These are phyloP conservation scores for Carex littledalei DNA, from an alignment of 176 grass and related monocot genomes.

Conservation along the genomic window DNA sequence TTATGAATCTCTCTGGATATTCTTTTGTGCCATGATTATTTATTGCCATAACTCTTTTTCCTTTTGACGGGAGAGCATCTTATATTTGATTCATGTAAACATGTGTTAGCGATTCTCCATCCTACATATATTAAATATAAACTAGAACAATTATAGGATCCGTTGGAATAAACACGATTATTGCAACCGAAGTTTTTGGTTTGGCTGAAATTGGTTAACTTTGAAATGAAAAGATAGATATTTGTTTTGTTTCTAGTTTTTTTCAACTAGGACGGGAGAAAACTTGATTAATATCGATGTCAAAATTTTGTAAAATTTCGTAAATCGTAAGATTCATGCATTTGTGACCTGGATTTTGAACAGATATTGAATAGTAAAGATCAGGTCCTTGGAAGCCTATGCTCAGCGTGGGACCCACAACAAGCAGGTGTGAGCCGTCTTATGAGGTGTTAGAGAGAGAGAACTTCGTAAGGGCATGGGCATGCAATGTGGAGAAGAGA, in stretches of 20 bases:
- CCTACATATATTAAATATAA: background rate
- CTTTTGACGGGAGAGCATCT: no score
- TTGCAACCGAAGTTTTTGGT: no score
- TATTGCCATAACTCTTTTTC: background rate
- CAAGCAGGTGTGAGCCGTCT: background rate
- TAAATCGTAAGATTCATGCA: no score
- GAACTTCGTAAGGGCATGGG: background rate
- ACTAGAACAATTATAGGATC: no score
- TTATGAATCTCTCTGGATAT: no score
- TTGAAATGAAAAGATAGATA: background rate
- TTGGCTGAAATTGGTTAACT: background rate
- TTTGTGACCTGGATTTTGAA: no score
- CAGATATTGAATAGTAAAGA: no score
- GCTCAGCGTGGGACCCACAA: background rate
- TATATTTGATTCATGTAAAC: background rate
- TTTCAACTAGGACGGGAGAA: background rate
- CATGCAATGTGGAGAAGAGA: background rate
- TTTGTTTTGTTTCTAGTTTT: no score
- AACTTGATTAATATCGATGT: background rate
- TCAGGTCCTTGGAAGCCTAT: no score
- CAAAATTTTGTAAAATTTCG: no score
- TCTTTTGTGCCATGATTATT: background rate
- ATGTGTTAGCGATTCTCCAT: background rate
- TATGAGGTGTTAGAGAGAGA: no score
- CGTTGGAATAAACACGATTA: no score